Evolutionary conservation across 176 grass and related monocot genomes (phyloP).

Genomic region (Cenchrus purpureus): DNA sequence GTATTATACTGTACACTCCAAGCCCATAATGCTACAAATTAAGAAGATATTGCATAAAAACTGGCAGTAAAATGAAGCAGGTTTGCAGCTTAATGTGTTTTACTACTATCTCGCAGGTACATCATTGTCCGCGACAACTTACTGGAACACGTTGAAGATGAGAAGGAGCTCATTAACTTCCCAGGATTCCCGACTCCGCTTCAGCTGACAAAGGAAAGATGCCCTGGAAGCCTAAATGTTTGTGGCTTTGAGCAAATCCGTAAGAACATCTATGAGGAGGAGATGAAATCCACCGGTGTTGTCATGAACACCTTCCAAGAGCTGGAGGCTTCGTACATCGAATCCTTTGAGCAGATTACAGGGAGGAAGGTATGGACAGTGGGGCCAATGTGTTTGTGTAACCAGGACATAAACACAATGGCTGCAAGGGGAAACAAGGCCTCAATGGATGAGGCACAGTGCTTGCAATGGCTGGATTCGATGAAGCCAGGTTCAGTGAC

Average conservation of each 20-base stretch:
- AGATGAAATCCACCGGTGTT: conserved; percentile 42
- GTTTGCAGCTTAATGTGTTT: neutral
- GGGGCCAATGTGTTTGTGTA: conserved; percentile 69
- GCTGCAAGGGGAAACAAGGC: conserved; percentile 51
- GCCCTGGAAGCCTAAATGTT: neutral
- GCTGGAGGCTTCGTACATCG: conserved; percentile 54
- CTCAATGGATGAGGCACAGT: conserved; percentile 55
- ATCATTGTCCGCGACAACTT: conserved; percentile 41
- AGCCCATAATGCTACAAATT: neutral
- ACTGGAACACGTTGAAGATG: conserved; percentile 44
- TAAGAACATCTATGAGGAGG: conserved; percentile 36
- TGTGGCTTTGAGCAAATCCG: conserved; percentile 33
- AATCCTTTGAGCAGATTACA: conserved; percentile 34
- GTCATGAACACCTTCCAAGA: conserved; percentile 71
- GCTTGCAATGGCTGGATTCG: conserved; percentile 62
- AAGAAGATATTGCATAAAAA: neutral
- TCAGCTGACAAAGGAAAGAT: conserved; percentile 50
- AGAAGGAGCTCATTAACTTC: conserved; percentile 47
- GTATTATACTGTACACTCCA: neutral
- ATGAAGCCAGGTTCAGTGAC: conserved; percentile 57
- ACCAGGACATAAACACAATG: conserved; percentile 21
- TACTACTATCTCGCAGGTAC: conserved; percentile 29
- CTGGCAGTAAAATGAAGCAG: neutral
- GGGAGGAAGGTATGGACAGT: conserved; percentile 61
- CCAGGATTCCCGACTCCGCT: conserved; percentile 53